phyloP scores from a whole-genome alignment of 192 early-diverging fungal species.

The Coemansia nantahalensis region DNA sequence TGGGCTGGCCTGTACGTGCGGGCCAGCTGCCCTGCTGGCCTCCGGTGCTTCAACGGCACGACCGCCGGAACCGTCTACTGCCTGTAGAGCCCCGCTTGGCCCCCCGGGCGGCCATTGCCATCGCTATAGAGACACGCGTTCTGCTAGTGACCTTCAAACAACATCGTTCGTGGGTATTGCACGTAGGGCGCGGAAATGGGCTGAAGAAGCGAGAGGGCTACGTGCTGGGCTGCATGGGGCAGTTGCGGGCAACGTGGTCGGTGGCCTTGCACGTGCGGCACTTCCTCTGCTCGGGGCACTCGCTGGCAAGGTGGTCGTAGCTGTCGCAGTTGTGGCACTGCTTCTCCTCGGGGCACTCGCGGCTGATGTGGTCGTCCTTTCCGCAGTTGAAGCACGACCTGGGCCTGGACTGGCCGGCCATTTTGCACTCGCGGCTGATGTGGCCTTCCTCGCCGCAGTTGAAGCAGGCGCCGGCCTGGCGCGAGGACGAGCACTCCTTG shows the following conservation, averaged over 20 bases:
- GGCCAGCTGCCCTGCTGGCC: background rate
- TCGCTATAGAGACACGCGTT: too few relatives aligned
- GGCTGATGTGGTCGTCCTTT: constrained; percentile 45
- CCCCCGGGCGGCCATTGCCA: too few relatives aligned
- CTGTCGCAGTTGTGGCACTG: constrained; percentile 49
- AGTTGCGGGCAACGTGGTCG: constrained; percentile 42
- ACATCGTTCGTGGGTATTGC: too few relatives aligned
- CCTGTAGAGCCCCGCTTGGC: too few relatives aligned
- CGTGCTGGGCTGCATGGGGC: too few relatives aligned
- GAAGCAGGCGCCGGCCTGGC: constrained; percentile 35
- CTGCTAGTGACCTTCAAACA: too few relatives aligned
- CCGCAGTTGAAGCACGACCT: constrained; percentile 58
- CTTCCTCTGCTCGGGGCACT: constrained; percentile 23
- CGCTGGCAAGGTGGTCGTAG: constrained; percentile 36
- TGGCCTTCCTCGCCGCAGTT: constrained; percentile 55
- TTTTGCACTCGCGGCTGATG: constrained; percentile 40
- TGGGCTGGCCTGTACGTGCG: constrained; percentile 13
- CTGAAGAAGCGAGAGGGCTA: too few relatives aligned
- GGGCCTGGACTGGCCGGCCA: too few relatives aligned
- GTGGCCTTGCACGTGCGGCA: constrained; percentile 50
- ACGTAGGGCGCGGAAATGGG: too few relatives aligned
- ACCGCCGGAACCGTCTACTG: too few relatives aligned
- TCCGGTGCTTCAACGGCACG: too few relatives aligned
- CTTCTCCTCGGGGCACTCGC: constrained; percentile 40
- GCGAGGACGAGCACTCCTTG: constrained; percentile 40